Evolutionary conservation across 2,329 filamentous ascomycete genomes (phyloP), one percentile per base, ranked within the genome.

Genomic region (Seiridium unicorne): DNA sequence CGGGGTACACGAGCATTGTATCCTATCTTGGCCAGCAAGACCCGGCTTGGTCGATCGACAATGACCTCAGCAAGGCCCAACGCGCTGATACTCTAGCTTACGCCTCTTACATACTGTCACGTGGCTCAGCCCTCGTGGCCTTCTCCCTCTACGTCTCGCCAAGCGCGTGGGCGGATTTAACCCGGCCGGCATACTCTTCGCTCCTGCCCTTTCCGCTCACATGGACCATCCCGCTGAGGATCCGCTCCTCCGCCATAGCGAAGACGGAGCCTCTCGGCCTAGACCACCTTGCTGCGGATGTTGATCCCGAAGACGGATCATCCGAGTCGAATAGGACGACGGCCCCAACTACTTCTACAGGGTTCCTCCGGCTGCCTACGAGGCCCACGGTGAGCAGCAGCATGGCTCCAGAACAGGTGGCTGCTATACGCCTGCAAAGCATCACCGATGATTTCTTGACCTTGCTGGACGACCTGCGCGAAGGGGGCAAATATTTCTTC

Each of bases 61-160:
- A 71, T 63, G 62, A 65, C 59, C 73, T 83, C 61, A 71, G 71
- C 18, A 63, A 74, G 35, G 62, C 68, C 5, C 77, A 80, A 66
- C 67, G 68, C 42, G 83, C 83, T 32, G 82, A 86, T 67, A 65
- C 70, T 53, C 69, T 79, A 64, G 86, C 80, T 62, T 82, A 84
- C 75, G 80, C 85, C 42, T 84, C 91, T 63, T 93, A 93, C 74
- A 78, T 97, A 66, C 81, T 88, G 71, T 84, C 88, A 34, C 87
- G 89, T 61, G 91, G 89, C n/a, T 86, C 88, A 55, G 86, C 89
- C 38, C 84, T 98, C 62, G 74, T 97, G 68, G 91, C 96, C 68
- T 87, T 97, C 60, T 93, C 89, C 56, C 88, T 98, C 67, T 98
- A 96, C 74, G 90, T 95, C 64, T 95, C 93, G 38, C 91, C 89